Conservation (phyloP, 1,139 yeast genomes). For the Yueomyces sp. region DNA sequence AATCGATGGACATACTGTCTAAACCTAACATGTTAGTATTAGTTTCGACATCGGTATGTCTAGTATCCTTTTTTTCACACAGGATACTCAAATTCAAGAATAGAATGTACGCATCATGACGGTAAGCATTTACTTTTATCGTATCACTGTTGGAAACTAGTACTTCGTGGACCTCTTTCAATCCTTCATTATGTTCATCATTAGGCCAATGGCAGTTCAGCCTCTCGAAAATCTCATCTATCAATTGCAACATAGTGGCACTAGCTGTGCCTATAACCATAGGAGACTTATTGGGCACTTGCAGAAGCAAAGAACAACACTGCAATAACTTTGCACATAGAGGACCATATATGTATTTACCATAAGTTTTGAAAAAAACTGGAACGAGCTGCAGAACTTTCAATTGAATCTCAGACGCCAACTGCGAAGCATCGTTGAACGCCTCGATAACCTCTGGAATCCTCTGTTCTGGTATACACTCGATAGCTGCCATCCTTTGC, state of each 20-base stretch:
- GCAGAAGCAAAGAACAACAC: conserved; percentile 56
- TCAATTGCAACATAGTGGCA: conserved; percentile 81
- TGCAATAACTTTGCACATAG: conserved; percentile 46
- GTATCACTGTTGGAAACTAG: conserved; percentile 33
- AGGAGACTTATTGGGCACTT: conserved; percentile 53
- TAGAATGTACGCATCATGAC: conserved; percentile 58
- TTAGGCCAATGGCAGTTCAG: conserved; percentile 20
- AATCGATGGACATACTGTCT: conserved; percentile 46
- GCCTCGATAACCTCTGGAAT: conserved; percentile 50
- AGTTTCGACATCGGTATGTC: conserved; percentile 1
- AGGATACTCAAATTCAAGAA: conserved; percentile 61
- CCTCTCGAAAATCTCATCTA: conserved; percentile 64
- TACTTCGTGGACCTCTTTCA: conserved; percentile 24
- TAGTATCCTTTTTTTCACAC: conserved; percentile 29
- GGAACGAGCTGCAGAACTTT: conserved; percentile 83
- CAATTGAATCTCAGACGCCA: conserved; percentile 73
- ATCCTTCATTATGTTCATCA: conserved; percentile 19
- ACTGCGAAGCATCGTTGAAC: conserved; percentile 58
- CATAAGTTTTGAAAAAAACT: conserved; percentile 53
- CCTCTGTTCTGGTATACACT: conserved; percentile 40
- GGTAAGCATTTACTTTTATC: conserved; percentile 35
- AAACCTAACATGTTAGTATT: conserved; percentile 31
- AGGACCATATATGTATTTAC: conserved; percentile 40
- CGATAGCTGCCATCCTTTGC: conserved; percentile 40
- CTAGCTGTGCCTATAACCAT: conserved; percentile 86